Evolutionary conservation across 2,329 filamentous ascomycete genomes (phyloP), one percentile per base, ranked within the genome.

Genomic region (Alternaria metachromatica): DNA sequence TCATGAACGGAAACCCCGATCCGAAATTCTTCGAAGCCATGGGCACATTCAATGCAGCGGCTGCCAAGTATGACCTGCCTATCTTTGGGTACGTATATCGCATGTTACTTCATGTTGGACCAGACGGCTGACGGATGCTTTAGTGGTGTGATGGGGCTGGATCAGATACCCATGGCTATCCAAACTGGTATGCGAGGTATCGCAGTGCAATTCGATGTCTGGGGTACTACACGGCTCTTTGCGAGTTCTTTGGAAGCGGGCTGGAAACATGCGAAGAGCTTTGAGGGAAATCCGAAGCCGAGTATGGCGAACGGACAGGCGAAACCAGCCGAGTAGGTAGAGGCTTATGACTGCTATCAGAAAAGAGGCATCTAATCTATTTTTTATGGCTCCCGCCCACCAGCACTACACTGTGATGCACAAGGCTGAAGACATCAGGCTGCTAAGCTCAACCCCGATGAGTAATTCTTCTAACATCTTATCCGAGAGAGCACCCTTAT

Each of bases 181-280:
- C 67, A 75, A 43, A 62, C 60, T 12, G 72, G 73, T 2, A 65
- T 62, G 43, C 55, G 67, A 5, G 65, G 64, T 10, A 71, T 75
- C 54, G 69, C 60, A 20, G 69, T 74, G 45, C 63, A 70, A n/a
- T 74, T 73, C 23, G 72, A 73, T 61, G 63, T 71, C n/a, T 74
- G 73, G 73, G 69, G 64, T 1, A 55, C 73, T 21, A 63, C 71
- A 7, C 65, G 65, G 26, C 46, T 74, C 48, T 49, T 73, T 6
- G 60, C 68, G 11, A 59, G 50, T 10, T 65, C 66, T 10, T 54
- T 75, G 58, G 62, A 66, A 43, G 53, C 61, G 33, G 71, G 66
- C 5, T 70, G 64, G 45, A 67, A 62, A n/a, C 28, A 59, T 53
- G 69, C 65, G 26, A 72, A 74, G 66, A 30, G 65, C 25, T 64